phyloP scores from a whole-genome alignment of 208 protist genomes.

The Trichomonas vaginalis region DNA sequence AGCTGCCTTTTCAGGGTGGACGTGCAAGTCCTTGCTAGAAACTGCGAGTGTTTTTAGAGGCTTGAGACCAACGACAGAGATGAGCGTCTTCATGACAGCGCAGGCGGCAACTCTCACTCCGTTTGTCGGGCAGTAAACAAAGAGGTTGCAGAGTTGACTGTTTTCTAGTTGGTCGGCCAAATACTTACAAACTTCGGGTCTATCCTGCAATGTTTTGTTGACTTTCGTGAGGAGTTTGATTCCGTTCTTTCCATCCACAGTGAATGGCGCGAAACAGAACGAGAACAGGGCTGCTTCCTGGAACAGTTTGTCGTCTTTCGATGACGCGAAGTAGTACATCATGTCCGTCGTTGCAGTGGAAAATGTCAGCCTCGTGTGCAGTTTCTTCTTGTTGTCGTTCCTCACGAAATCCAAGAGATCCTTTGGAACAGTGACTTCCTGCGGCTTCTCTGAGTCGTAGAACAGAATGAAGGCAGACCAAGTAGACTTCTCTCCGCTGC shows the following conservation, averaged over 20 bases:
- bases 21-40: neutral
- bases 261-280: neutral
- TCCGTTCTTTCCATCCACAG: neutral
- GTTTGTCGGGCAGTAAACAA: neutral
- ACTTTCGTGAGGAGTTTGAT: neutral
- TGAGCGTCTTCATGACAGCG: neutral
- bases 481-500: neutral
- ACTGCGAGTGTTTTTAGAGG: neutral
- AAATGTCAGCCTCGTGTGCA: neutral
- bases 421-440: neutral
- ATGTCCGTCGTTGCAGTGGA: neutral
- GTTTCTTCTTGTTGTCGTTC: neutral
- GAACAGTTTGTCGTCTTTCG: neutral
- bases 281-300: neutral
- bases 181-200: neutral
- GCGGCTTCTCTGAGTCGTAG: neutral
- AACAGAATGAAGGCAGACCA: neutral
- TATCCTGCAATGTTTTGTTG: neutral
- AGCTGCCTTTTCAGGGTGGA: neutral
- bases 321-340: neutral
- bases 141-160: neutral
- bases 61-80: neutral
- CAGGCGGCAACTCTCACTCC: neutral
- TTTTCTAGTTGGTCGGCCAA: neutral
- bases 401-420: neutral